Percentiles rank a stretch among this genome's conserved stretches.
These are phyloP conservation scores for Cryptosporidium baileyi DNA, from an alignment of 169 alveolate species.

Conservation along the genomic window DNA sequence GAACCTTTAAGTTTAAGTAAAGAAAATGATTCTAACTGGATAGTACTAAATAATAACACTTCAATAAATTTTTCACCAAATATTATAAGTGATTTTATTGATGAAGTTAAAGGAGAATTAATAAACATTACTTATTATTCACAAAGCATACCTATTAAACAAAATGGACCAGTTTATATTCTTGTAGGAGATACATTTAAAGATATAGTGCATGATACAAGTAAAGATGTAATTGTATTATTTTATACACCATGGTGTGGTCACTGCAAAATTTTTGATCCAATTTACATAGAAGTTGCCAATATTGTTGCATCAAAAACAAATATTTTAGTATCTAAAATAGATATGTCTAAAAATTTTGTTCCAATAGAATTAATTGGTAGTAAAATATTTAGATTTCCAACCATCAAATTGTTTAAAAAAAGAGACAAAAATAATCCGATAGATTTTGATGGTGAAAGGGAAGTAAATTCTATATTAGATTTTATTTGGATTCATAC, in stretches of 20 bases:
- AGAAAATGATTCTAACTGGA: slow-evolving; percentile 28
- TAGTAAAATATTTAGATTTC: slow-evolving; percentile 58
- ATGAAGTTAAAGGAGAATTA: slow-evolving; percentile 23
- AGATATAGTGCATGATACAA: slow-evolving; percentile 78
- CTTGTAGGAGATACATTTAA: slow-evolving; percentile 82
- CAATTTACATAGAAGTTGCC: slow-evolving; percentile 85
- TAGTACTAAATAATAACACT: slow-evolving; percentile 44
- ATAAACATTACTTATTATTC: slow-evolving; percentile 21
- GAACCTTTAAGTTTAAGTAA: not conserved
- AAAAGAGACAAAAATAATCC: slow-evolving; percentile 46
- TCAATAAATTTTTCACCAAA: slow-evolving; percentile 42
- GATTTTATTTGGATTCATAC: slow-evolving; percentile 68
- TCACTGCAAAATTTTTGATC: slow-evolving; percentile 87
- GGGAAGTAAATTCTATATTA: slow-evolving; percentile 32
- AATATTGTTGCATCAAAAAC: slow-evolving; percentile 74
- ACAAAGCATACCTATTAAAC: slow-evolving; percentile 38
- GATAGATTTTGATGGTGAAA: slow-evolving; percentile 52
- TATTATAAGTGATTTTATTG: slow-evolving; percentile 49
- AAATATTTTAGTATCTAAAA: slow-evolving; percentile 80
- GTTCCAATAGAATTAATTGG: slow-evolving; percentile 69
- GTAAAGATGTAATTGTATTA: slow-evolving; percentile 83
- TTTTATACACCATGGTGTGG: slow-evolving; percentile 91
- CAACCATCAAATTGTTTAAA: slow-evolving; percentile 70
- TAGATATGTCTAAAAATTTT: slow-evolving; percentile 83
- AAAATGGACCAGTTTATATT: slow-evolving; percentile 71